Evolutionary conservation across 73 alveolate species (phyloP), one percentile per base, ranked within the genome.

Genomic region (Blepharisma stoltei): DNA sequence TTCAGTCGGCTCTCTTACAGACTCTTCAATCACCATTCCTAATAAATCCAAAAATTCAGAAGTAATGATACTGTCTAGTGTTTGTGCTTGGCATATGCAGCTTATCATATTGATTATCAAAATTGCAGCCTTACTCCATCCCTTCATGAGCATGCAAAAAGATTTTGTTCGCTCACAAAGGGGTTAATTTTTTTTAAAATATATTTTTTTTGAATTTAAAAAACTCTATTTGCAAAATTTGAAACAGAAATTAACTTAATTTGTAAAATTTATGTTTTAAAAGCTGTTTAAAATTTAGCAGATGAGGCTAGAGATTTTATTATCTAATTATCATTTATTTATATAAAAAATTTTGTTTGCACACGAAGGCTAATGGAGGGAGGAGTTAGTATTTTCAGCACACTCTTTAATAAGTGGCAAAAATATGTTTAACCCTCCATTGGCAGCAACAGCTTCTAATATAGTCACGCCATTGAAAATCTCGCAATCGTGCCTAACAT

Each of bases 1-100:
- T 60, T 60, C 73, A 60, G 18, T 60, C 18, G 73, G 73, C 38
- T 14, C 18, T 14, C 14, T 38, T 18, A 60, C 18, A 60, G 73
- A 25, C 41, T 32, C 41, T 60, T 60, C 73, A 25, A 60, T n/a
- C 2, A 25, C 46, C 46, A n/a, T 25, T 1, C 46, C 73, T 5
- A 60, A 60, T 8, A 60, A n/a, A 20, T 14, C 45, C 14, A 60
- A 60, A 60, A 20, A 60, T n/a, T 60, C 73, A 14, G 14, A 8
- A 25, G 37, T 25, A 20, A 25, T 25, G 18, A 60, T 14, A 1
- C 14, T 60, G 11, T 60, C 73, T 2, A 60, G 14, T 8, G 48
- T 9, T 18, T 11, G 14, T 8, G 45, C 38, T 25, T 60, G 73
- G 5, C 73, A 60, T 14, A 60, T 8, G 47, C 73, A 60, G 45